Base-by-base conservation (phyloP, 805 yeast genomes). In the Wickerhamiella dianesei region DNA sequence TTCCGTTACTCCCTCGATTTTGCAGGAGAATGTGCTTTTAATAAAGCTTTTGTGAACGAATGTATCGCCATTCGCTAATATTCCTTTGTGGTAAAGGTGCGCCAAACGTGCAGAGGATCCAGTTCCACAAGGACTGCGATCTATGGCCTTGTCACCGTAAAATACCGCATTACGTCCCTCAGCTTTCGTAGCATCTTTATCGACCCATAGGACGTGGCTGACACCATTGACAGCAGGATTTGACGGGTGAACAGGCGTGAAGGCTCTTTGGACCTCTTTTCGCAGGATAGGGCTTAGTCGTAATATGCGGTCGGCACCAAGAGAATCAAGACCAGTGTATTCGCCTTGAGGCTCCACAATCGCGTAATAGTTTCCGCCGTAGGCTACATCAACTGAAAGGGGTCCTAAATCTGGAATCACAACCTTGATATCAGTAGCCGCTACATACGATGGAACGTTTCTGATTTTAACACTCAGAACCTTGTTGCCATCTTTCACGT, bases 101-200 rank as follows among this genome's bases (percentile, higher is more conserved):
- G 39, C 39, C 8, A 36, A 6, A 8, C 39, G 39, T n/a, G 39
- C 39, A 9, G 39, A 36, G 5, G 39, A n/a, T n/a, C 39, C 39
- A 5, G 39, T 36, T 5, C 39, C 39, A n/a, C 39, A 36, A 36
- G 39, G 39, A 36, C 39, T 36, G 14, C 39, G 39, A 17, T 36
- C 39, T n/a, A 36, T 36, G 19, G 39, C 39, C 5, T 36, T 14
- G 19, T 36, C 39, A 36, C 39, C 39, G 17, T 36, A 36, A 17
- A 36, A 36, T 17, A 36, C 39, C 16, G 39, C 39, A n/a, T 36
- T 36, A 8, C 39, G 39, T 14, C 39, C 39, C 16, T 14, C 39
- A n/a, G 16, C 17, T 5, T n/a, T 36, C 8, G 19, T 36, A 5
- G 39, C 14, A 8, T 8, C 39, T 17, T 36, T 36, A n/a, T 36